These are phyloP conservation scores for Kazachstania africana DNA, from an alignment of 805 yeast species.

Conservation along the genomic window DNA sequence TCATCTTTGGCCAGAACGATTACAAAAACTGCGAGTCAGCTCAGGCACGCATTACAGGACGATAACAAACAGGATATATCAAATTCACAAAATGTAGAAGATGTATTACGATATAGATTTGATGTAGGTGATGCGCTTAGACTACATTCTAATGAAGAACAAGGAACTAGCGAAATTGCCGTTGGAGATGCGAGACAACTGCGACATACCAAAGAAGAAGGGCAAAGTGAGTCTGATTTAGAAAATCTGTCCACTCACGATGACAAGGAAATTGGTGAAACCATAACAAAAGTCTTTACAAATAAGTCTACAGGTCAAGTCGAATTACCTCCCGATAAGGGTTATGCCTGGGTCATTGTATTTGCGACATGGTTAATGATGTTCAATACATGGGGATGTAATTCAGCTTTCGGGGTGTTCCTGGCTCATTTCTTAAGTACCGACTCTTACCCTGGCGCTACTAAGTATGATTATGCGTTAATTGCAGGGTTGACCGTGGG, in stretches of 20 bases:
- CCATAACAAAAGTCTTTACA: constrained; percentile 25
- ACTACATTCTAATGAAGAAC: constrained; percentile 8
- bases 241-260: neutral
- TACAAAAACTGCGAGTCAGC: constrained; percentile 8
- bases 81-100: constrained; percentile 6
- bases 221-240: neutral
- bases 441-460: constrained; percentile 41
- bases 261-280: constrained; percentile 1
- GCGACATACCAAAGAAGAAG: neutral
- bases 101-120: constrained; percentile 13
- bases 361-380: constrained; percentile 39
- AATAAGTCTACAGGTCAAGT: constrained; percentile 26
- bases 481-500: constrained; percentile 56
- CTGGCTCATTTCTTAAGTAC: constrained; percentile 43
- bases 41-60: constrained; percentile 15
- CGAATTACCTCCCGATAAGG: constrained; percentile 47
- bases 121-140: constrained; percentile 24
- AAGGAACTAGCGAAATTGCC: no score
- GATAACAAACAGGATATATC: constrained; percentile 10
- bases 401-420: constrained; percentile 52
- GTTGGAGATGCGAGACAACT: no score
- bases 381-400: constrained; percentile 65
- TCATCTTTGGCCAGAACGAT: constrained; percentile 6
- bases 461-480: constrained; percentile 47
- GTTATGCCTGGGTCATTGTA: constrained; percentile 57